Evolutionary conservation across 2,329 filamentous ascomycete species (phyloP).

Genomic region (Dothideomycetes sp.): DNA sequence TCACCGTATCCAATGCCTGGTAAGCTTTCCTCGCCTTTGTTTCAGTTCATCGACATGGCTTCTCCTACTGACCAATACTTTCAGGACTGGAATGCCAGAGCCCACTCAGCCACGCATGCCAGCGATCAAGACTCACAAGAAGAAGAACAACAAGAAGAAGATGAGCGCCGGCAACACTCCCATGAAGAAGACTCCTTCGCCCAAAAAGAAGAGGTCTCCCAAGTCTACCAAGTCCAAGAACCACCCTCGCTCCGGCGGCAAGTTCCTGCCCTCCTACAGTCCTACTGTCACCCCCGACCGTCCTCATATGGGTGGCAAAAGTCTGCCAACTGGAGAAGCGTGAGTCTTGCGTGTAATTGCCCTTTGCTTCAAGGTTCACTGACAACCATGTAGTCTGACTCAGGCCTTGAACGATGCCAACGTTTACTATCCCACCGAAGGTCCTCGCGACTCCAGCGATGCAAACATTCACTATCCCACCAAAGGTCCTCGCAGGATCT

Average conservation of each 20-base stretch:
- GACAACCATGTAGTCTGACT: too few relatives aligned
- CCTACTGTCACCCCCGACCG: background rate
- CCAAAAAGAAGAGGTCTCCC: too few relatives aligned
- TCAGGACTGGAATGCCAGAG: background rate
- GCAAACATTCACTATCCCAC: too few relatives aligned
- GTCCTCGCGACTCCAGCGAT: too few relatives aligned
- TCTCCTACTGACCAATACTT: background rate
- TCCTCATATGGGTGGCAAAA: background rate
- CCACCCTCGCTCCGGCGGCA: background rate
- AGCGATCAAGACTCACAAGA: background rate
- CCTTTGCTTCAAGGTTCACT: background rate
- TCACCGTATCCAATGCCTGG: constrained; percentile 13
- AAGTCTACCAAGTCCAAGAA: constrained; percentile 42
- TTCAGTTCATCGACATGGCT: background rate
- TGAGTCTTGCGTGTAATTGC: background rate
- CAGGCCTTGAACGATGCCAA: too few relatives aligned
- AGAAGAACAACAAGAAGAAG: background rate
- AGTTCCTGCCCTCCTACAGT: constrained; percentile 16
- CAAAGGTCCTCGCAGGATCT: too few relatives aligned
- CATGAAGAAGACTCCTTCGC: background rate
- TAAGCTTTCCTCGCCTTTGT: constrained; percentile 7
- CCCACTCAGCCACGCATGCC: background rate
- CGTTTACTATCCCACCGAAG: too few relatives aligned
- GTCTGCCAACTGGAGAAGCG: background rate
- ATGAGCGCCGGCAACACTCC: background rate